Evolutionary conservation across 2,329 filamentous ascomycete species (phyloP).

Genomic region (Pyricularia sp.): DNA sequence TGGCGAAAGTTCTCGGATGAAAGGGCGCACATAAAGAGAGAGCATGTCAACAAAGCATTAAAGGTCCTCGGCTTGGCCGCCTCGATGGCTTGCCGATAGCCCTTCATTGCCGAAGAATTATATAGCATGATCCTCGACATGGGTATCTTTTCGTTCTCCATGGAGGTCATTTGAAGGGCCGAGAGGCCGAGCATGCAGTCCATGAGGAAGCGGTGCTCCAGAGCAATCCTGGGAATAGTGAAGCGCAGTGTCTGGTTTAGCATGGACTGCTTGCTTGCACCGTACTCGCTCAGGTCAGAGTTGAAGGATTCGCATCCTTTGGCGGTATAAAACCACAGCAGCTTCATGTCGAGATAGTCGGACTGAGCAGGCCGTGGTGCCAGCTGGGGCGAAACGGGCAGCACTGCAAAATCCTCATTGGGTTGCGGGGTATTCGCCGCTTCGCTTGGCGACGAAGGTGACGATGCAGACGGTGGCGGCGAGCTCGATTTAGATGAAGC

Average conservation of each 20-base stretch:
- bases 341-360: conserved; percentile 37
- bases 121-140: conserved; percentile 30
- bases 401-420: too few species aligned
- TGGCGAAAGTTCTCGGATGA: conserved; percentile 42
- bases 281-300: neutral
- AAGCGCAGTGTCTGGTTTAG: conserved; percentile 35
- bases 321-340: conserved; percentile 46
- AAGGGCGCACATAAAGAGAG: conserved; percentile 40
- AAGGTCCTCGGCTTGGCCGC: conserved; percentile 32
- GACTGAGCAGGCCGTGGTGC: neutral
- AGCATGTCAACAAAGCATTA: conserved; percentile 40
- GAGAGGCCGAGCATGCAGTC: conserved; percentile 42
- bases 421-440: neutral
- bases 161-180: conserved; percentile 36
- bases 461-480: neutral
- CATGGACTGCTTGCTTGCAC: conserved; percentile 8
- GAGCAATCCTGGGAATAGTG: conserved; percentile 38
- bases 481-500: neutral
- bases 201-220: conserved; percentile 44
- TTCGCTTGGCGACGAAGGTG: neutral
- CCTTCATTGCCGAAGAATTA: conserved; percentile 37
- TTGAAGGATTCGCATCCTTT: conserved; percentile 23
- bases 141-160: conserved; percentile 24
- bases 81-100: conserved; percentile 42
- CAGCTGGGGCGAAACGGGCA: neutral